Conservation (phyloP, 805 yeast species). For the Scheffersomyces lignosus region DNA sequence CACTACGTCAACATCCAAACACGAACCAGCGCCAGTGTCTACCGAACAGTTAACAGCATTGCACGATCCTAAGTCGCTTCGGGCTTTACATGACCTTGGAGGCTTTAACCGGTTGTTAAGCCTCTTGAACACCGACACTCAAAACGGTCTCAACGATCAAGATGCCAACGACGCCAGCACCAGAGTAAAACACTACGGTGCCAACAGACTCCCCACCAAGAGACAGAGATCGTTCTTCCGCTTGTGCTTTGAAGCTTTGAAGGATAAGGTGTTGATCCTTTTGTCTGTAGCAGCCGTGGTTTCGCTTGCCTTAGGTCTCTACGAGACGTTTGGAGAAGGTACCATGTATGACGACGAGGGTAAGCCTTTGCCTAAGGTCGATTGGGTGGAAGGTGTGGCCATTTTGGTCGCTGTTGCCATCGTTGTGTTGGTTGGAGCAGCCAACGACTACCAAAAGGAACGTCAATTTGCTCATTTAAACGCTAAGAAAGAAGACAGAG, state of each 20-base stretch:
- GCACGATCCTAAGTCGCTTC: conserved; percentile 65
- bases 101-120: conserved; percentile 39
- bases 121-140: conserved; percentile 35
- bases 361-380: conserved; percentile 74
- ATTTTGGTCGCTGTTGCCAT: conserved; percentile 87
- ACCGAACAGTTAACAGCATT: conserved; percentile 42
- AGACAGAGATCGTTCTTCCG: conserved; percentile 65
- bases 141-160: conserved; percentile 42
- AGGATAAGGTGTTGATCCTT: conserved; percentile 86
- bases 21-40: conserved; percentile 8
- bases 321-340: conserved; percentile 87
- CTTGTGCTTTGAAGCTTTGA: conserved; percentile 79
- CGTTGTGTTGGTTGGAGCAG: conserved; percentile 91
- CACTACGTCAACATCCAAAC: background rate
- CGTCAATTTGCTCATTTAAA: conserved; percentile 86
- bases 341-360: conserved; percentile 79
- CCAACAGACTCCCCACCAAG: conserved; percentile 69
- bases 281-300: conserved; percentile 84
- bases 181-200: conserved; percentile 59
- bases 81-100: conserved; percentile 42
- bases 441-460: conserved; percentile 96
- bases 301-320: conserved; percentile 86
- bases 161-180: conserved; percentile 26
- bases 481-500: conserved; percentile 83
- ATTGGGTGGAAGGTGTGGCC: conserved; percentile 99